Conservation (phyloP, 306 rosid species). For the Begonia loranthoides region DNA sequence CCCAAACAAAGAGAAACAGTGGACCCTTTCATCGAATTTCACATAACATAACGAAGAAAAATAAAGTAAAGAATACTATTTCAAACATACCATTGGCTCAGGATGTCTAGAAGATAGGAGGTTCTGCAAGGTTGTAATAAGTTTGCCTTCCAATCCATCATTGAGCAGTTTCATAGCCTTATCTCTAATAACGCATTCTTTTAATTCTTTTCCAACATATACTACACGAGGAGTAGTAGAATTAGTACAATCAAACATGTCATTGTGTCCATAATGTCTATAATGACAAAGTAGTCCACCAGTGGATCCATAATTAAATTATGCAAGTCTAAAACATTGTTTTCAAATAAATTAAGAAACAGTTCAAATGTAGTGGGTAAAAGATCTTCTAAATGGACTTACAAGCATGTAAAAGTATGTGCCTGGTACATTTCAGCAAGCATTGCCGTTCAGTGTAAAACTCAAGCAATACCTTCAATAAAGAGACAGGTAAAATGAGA, state of each 20-base stretch:
- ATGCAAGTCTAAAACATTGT: too few relatives aligned
- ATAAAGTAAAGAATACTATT: not conserved
- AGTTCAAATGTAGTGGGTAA: slow-evolving; percentile 1
- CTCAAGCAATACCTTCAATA: slow-evolving; percentile 47
- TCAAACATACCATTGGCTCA: slow-evolving; percentile 55
- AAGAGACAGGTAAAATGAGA: slow-evolving; percentile 2
- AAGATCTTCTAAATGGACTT: slow-evolving; percentile 27
- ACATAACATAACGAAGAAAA: slow-evolving; percentile 5
- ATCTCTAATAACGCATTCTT: slow-evolving; percentile 36
- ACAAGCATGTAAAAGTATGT: slow-evolving; percentile 72
- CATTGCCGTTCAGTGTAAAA: slow-evolving; percentile 88
- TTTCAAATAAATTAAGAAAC: not conserved
- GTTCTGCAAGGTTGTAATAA: slow-evolving; percentile 40
- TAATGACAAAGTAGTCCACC: too few relatives aligned
- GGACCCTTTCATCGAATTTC: too few relatives aligned
- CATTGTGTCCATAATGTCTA: too few relatives aligned
- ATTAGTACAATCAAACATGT: slow-evolving; percentile 9
- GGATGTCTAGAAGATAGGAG: slow-evolving; percentile 54
- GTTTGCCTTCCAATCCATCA: slow-evolving; percentile 64
- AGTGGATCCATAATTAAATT: too few relatives aligned
- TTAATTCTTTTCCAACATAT: slow-evolving; percentile 36
- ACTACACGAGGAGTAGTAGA: slow-evolving; percentile 41
- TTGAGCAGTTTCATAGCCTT: slow-evolving; percentile 53
- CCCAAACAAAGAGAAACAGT: too few relatives aligned
- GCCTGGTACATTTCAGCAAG: slow-evolving; percentile 81